phyloP scores from a whole-genome alignment of 2,329 filamentous ascomycete species.

The Fusarium decemcellulare region DNA sequence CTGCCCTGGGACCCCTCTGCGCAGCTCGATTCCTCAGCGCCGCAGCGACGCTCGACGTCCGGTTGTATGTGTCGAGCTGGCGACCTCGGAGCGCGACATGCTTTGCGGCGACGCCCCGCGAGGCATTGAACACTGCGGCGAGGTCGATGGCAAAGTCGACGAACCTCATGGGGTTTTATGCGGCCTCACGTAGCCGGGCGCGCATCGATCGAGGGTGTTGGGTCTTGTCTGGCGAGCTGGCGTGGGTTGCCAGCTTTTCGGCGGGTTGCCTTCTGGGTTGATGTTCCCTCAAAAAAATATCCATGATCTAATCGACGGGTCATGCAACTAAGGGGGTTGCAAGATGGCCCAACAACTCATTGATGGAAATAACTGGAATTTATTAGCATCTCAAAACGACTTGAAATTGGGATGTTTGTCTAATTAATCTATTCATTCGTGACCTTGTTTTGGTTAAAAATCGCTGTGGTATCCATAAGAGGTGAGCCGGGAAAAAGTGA shows the following conservation, averaged over 20 bases:
- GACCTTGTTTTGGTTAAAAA: no score
- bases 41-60: slow-evolving; percentile 60
- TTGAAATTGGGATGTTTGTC: no score
- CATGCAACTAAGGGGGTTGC: slow-evolving; percentile 51
- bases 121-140: slow-evolving; percentile 78
- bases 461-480: no score
- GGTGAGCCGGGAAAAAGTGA: no score
- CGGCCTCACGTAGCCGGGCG: slow-evolving; percentile 41
- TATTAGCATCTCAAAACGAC: no score
- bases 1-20: slow-evolving; percentile 9
- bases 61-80: slow-evolving; percentile 66
- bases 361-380: no score
- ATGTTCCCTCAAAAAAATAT: slow-evolving; percentile 36
- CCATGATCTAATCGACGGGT: slow-evolving; percentile 45
- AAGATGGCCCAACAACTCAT: neutral
- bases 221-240: slow-evolving; percentile 31
- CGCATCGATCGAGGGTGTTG: slow-evolving; percentile 39
- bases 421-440: no score
- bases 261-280: slow-evolving; percentile 20
- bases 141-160: slow-evolving; percentile 78
- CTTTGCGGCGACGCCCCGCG: slow-evolving; percentile 75
- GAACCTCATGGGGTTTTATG: slow-evolving; percentile 65
- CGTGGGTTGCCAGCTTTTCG: slow-evolving; percentile 35
- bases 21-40: slow-evolving; percentile 49
- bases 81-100: slow-evolving; percentile 71